These are phyloP conservation scores for Tolypocladium cylindrosporum DNA, from an alignment of 2,329 filamentous ascomycete genomes.

Conservation along the genomic window DNA sequence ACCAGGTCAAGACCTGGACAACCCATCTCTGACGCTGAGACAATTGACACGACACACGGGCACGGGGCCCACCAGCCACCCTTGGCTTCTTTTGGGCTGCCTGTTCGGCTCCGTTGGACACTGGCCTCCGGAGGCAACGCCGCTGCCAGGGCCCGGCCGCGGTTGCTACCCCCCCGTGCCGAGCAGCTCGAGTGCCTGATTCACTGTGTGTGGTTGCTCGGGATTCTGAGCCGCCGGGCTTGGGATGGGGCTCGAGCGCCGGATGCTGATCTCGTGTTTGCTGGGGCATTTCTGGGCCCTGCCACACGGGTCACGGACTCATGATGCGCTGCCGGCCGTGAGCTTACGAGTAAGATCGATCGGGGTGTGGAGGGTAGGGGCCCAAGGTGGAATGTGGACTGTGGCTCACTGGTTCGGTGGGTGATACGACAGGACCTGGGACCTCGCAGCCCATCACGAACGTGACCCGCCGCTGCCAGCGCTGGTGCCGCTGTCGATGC, in stretches of 20 bases:
- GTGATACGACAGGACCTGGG: background rate
- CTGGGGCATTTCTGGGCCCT: background rate
- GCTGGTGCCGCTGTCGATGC: background rate
- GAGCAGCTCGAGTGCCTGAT: too few relatives aligned
- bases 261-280: background rate
- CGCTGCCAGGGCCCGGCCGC: background rate
- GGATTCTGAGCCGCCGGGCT: background rate
- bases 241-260: background rate
- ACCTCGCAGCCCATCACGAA: background rate
- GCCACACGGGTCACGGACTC: background rate
- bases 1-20: background rate
- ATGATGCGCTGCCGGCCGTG: background rate
- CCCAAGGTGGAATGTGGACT: background rate
- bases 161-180: background rate
- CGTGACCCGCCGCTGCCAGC: background rate
- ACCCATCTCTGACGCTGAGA: background rate
- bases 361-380: background rate
- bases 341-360: background rate
- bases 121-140: background rate
- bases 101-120: background rate
- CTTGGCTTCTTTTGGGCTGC: background rate
- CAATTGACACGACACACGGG: background rate
- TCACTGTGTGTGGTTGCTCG: background rate
- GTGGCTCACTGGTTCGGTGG: background rate
- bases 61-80: background rate